A percentile compares a stretch with the other conserved stretches of the same genome.
phyloP scores from a whole-genome alignment of 352 stramenopile genomes.

The Plasmopara viticola region DNA sequence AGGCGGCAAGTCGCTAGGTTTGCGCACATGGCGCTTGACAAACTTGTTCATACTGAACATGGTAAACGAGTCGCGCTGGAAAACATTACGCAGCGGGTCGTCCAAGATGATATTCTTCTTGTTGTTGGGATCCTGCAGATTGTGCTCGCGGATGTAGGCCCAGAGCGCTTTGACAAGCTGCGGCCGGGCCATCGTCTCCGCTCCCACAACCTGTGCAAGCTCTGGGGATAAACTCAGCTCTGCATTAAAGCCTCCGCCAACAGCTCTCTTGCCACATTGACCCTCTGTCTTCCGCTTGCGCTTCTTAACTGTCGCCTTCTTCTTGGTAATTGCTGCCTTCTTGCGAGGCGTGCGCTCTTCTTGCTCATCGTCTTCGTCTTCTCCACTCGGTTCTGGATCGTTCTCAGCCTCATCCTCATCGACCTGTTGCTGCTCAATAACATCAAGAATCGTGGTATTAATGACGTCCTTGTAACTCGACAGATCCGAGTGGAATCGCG shows the following conservation, averaged over 20 bases:
- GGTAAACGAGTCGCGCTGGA: constrained; percentile 77
- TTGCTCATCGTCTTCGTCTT: constrained; percentile 38
- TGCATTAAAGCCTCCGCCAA: constrained; percentile 65
- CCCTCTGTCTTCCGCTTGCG: constrained; percentile 36
- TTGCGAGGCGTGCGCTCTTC: constrained; percentile 33
- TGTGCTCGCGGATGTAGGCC: constrained; percentile 94
- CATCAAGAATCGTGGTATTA: constrained; percentile 71
- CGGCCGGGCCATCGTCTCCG: constrained; percentile 80
- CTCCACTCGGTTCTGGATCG: constrained; percentile 43
- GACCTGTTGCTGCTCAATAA: constrained; percentile 76
- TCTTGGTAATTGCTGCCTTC: constrained; percentile 30
- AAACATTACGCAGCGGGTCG: constrained; percentile 70
- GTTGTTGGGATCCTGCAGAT: constrained; percentile 93
- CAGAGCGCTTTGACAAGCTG: constrained; percentile 95
- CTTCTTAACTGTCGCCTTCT: constrained; percentile 54
- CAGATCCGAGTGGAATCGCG: constrained; percentile 69
- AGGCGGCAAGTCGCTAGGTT: constrained; percentile 54
- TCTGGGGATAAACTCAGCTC: constrained; percentile 71
- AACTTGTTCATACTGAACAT: constrained; percentile 90
- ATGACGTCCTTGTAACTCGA: constrained; percentile 80
- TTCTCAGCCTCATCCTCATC: constrained; percentile 44
- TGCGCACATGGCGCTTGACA: constrained; percentile 79
- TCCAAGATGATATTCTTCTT: constrained; percentile 91
- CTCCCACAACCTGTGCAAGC: constrained; percentile 75
- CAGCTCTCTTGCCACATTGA: constrained; percentile 27